Base-by-base conservation (phyloP, 1,139 yeast species). In the Diutina scorzettiae region DNA sequence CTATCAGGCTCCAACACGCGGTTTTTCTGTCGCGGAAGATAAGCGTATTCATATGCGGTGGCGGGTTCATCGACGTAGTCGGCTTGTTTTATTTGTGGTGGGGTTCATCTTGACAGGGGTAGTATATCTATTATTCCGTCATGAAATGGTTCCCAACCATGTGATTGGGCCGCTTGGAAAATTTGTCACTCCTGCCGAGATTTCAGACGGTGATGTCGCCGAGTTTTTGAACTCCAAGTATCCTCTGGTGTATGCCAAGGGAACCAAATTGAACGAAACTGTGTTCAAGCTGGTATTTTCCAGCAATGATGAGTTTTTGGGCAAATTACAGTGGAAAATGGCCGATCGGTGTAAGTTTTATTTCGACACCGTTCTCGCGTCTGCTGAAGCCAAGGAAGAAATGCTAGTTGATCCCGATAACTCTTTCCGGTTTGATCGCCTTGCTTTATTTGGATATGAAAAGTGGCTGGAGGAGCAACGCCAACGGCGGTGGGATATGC, bases 251-350 rank as follows among this genome's bases (percentile, higher is more conserved):
- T 23, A 34, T 14, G 27, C n/a, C 5, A 34, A 23, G 7, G 20
- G 16, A 6, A 21, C 39, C 5, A 9, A 11, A 9, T 14, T 34
- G 12, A 23, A 21, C 17, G 19, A 21, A 6, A 21, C 28, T 6
- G 39, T 23, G 5, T 34, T 11, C 14, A 9, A 23, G 3, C 20
- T 14, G 20, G 4, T 34, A 18, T 34, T 23, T 17, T 19, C 3
- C 18, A 7, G 19, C 21, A 21, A 34, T 23, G 16, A 21, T 9
- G 20, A 21, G 14, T 34, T 20, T 7, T 14, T 34, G 28, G 29
- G n/a, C 7, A n/a, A 16, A 28, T 23, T 34, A n/a, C 39, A 19
- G 28, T 21, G 39, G 39, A 14, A 17, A 9, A 34, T 34, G 39
- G 24, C 16, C 5, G 39, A 21, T 23, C 27, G 39, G 12, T 34